Conservation (phyloP, 495 filamentous ascomycete species). For the Lepidopterella palustris region DNA sequence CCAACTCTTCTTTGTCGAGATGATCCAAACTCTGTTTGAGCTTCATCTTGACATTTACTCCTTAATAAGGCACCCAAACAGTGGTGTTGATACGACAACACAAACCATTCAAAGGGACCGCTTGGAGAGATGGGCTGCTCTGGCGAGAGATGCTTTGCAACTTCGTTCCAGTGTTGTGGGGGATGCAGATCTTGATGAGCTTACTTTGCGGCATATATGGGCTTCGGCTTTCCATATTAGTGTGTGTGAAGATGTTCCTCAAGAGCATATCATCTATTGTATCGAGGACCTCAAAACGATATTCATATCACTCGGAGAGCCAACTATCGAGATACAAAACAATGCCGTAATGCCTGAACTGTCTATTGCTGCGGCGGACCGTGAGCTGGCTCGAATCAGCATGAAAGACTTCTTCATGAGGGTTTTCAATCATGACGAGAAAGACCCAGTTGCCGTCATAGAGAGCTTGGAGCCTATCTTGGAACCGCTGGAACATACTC, state of each 20-base stretch:
- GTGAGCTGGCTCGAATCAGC: slow-evolving; percentile 83
- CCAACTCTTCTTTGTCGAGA: slow-evolving; percentile 34
- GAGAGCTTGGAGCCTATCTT: slow-evolving; percentile 90
- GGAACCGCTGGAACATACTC: slow-evolving; percentile 42
- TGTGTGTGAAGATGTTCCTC: slow-evolving; percentile 56
- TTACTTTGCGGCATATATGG: slow-evolving; percentile 71
- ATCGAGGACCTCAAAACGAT: slow-evolving; percentile 63
- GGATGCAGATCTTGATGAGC: slow-evolving; percentile 35
- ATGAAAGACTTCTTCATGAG: slow-evolving; percentile 94
- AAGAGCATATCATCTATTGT: slow-evolving; percentile 74
- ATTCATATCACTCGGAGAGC: slow-evolving; percentile 37
- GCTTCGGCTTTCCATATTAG: slow-evolving; percentile 68
- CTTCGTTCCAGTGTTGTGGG: slow-evolving; percentile 26
- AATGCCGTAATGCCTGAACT: slow-evolving; percentile 86
- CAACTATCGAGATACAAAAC: slow-evolving; percentile 65
- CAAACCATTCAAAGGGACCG: slow-evolving; percentile 59
- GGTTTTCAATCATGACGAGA: slow-evolving; percentile 61
- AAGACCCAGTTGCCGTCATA: slow-evolving; percentile 73
- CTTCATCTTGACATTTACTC: slow-evolving; percentile 83
- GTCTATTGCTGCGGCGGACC: slow-evolving; percentile 69
- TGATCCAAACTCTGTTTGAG: slow-evolving; percentile 76
- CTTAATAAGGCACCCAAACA: slow-evolving; percentile 66
- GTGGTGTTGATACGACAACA: slow-evolving; percentile 54
- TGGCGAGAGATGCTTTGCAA: slow-evolving; percentile 58
- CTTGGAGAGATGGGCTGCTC: slow-evolving; percentile 64